A percentile compares a stretch with the other conserved stretches of the same genome.
Conservation (phyloP, 139 green algal genomes). For the Chlamydomonas sphaeroides region DNA sequence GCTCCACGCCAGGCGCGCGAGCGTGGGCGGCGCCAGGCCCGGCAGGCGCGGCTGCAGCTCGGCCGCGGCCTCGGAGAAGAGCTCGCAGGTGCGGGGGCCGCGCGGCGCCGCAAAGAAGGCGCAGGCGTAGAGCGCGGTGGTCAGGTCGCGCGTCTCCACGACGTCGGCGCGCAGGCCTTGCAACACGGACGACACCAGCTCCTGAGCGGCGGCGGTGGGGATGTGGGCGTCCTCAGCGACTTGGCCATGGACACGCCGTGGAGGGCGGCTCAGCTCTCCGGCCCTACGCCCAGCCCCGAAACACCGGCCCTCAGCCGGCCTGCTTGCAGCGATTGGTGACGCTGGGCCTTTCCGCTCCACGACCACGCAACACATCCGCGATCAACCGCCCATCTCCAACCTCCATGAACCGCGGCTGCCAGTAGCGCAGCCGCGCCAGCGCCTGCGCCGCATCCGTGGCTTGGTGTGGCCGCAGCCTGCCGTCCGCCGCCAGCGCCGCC, state of each 20-base stretch:
- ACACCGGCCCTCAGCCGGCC: too few species aligned
- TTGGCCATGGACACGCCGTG: not conserved
- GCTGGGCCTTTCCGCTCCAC: not conserved
- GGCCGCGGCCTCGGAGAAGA: slow-evolving; percentile 8
- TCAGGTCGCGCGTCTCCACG: not conserved
- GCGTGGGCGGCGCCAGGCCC: not conserved
- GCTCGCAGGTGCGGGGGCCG: not conserved
- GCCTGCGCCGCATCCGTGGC: slow-evolving; percentile 1
- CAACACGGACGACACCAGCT: not conserved
- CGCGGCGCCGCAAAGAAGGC: not conserved
- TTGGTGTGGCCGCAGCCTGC: not conserved
- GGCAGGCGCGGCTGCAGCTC: not conserved
- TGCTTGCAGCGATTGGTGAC: too few species aligned
- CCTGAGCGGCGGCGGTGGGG: not conserved
- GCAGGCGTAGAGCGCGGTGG: not conserved
- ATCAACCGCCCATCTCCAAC: not conserved
- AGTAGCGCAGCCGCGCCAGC: not conserved
- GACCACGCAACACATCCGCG: too few species aligned
- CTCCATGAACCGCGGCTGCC: not conserved
- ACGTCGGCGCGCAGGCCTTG: not conserved
- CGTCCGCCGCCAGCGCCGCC: not conserved
- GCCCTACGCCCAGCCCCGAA: too few species aligned
- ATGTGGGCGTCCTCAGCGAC: not conserved
- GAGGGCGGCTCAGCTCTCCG: too few species aligned
- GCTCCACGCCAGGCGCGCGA: slow-evolving; percentile 12